Base-by-base conservation (phyloP, 371 early-diverging fungal genomes). In the Saksenaea vasiformis region DNA sequence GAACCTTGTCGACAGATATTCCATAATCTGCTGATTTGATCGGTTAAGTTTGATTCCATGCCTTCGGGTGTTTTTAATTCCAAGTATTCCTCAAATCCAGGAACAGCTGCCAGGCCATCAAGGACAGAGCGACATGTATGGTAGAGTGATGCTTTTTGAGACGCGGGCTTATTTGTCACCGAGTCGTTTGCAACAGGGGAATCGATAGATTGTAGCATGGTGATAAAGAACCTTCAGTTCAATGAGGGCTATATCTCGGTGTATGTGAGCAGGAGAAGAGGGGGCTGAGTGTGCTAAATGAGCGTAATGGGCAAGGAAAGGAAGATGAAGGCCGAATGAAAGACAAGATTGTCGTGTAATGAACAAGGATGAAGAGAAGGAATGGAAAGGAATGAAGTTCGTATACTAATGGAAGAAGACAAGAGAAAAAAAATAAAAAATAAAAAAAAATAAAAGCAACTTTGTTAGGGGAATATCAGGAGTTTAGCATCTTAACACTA, bases 21-120 rank as follows among this genome's bases (percentile, higher is more conserved):
- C 95, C 95, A 97, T 44, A 98, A 82, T 38, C 90, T 84, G 61
- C 86, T 87, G 56, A 95, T 86, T 26, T 95, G 96, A 68, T 95
- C 93, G 56, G 58, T 47, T 17, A 47, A 47, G 51, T 47, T 47
- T 47, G 51, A 47, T 47, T 47, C 51, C 67, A 63, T 62, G 62
- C 9, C 55, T 61, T 14, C 41, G 38, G 26, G 54, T 17, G 17
- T 43, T 24, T 51, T 11, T 44, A 53, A 47, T 47, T 47, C 51
- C 51, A 88, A 68, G 71, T 81, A 87, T 38, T 69, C 56, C 24
- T 85, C 82, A 68, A 91, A 88, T 39, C 83, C 84, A 27, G 82
- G 83, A 1, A 91, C 82, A 51, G 80, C 79, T 10, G 73, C 65
- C 44, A 91, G 70, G n/a, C 84, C 82, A 47, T 88, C 80, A 22